Conservation (phyloP, 169 alveolate genomes). For the Cytauxzoon felis region DNA sequence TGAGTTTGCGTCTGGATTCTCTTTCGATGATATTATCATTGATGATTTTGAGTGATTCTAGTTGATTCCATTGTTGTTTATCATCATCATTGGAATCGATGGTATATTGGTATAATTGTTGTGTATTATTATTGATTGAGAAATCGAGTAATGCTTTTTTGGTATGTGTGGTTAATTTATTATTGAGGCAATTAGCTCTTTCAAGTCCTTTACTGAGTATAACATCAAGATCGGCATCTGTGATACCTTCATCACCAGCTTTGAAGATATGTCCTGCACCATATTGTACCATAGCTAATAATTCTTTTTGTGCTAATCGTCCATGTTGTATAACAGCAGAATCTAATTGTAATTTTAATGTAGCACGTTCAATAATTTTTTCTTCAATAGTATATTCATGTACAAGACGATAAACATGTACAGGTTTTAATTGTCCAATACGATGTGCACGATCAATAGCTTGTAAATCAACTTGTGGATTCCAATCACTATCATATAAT, state of each 20-base stretch:
- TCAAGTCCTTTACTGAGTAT: conserved; percentile 71
- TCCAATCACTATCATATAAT: conserved; percentile 97
- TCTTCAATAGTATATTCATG: conserved; percentile 96
- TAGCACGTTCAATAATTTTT: conserved; percentile 93
- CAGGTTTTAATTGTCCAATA: conserved; percentile 96
- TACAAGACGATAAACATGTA: conserved; percentile 91
- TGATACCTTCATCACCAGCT: conserved; percentile 62
- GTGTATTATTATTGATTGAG: conserved; percentile 26
- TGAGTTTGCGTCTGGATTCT: conserved; percentile 42
- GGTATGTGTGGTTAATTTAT: conserved; percentile 62
- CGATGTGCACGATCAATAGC: conserved; percentile 97
- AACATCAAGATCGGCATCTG: conserved; percentile 71
- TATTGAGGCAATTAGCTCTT: conserved; percentile 62
- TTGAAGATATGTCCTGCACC: conserved; percentile 75
- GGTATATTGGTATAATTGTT: conserved; percentile 56
- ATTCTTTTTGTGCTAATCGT: conserved; percentile 75
- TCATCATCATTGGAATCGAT: conserved; percentile 53
- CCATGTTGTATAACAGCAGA: conserved; percentile 95
- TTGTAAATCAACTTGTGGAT: conserved; percentile 95
- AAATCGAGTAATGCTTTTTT: conserved; percentile 66
- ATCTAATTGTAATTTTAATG: conserved; percentile 93
- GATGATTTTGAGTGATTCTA: conserved; percentile 37
- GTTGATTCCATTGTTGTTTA: conserved; percentile 63
- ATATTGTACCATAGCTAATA: conserved; percentile 68
- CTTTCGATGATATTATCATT: conserved; percentile 33